Conservation (phyloP, 345 rosid species). For the Brassica cretica region DNA sequence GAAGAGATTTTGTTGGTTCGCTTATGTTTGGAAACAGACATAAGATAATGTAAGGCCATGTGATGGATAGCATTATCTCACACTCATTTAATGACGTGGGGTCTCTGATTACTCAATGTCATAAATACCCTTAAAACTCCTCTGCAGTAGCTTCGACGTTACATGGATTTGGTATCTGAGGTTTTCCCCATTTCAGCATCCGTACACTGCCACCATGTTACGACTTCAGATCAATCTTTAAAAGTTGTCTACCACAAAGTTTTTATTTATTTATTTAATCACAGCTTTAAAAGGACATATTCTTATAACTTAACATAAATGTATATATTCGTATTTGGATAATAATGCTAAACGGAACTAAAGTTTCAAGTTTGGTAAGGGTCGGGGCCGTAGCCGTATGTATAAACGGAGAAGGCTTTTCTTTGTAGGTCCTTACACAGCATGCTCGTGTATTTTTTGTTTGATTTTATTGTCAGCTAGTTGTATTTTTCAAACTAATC, state of each 20-base stretch:
- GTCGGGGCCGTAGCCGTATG: not conserved
- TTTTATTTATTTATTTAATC: not conserved
- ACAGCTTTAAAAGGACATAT: not conserved
- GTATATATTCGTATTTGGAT: not conserved
- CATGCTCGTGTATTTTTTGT: slow-evolving; percentile 10
- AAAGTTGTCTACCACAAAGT: not conserved
- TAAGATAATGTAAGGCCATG: slow-evolving; percentile 40
- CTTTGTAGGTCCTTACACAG: slow-evolving; percentile 28
- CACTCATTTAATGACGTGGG: slow-evolving; percentile 35
- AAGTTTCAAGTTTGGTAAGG: not conserved
- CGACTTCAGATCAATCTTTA: slow-evolving; percentile 1
- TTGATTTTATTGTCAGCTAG: slow-evolving; percentile 5
- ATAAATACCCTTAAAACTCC: slow-evolving; percentile 6
- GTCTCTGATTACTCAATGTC: slow-evolving; percentile 13
- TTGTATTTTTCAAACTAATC: slow-evolving; percentile 5
- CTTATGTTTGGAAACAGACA: slow-evolving; percentile 37
- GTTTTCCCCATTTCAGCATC: slow-evolving; percentile 32
- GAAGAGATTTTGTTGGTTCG: slow-evolving; percentile 29
- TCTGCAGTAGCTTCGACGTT: slow-evolving; percentile 28
- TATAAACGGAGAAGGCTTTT: not conserved
- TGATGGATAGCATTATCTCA: slow-evolving; percentile 38
- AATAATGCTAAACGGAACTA: not conserved
- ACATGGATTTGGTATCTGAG: slow-evolving; percentile 37
- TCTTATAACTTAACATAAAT: not conserved
- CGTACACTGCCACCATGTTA: slow-evolving; percentile 38